Evolutionary conservation across 495 filamentous ascomycete genomes (phyloP), one percentile per base, ranked within the genome.

Genomic region (Thermothielavioides terrestris): DNA sequence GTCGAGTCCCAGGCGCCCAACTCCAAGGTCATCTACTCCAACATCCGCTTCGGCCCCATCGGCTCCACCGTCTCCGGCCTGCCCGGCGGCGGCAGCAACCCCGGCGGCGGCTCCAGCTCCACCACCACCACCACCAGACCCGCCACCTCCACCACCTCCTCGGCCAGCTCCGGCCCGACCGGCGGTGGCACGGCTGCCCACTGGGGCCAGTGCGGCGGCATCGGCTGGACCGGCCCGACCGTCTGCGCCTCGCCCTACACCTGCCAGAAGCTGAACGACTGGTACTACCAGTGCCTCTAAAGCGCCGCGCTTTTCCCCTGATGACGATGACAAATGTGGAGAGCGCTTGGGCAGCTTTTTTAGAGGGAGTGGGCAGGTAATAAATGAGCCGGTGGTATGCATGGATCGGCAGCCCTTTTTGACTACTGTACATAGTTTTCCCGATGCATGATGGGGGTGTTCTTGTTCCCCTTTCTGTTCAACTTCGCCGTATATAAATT

Each of bases 21-120:
- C 57, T 70, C 82, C 59, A 67, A 73, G 62, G 72, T 75, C 54
- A 43, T 63, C 62, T 75, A 61, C 67, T 75, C 82, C 60, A 85
- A 86, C 78, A 85, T 87, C 74, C 75, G 75, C 62, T 80, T 83
- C 62, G 84, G 84, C 36, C 76, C 80, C 50, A 78, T 88, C 59
- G 77, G 75, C 58, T 80, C 78, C 25, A 85, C 82, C 62, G 78
- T 80, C 61, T 32, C 44, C 37, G 58, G 58, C 50, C 58, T 58
- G 17, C 37, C 36, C 47, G 39, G 39, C 21, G 50, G 46, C 39
- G n/a, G 9, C 46, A 18, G 14, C 47, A 52, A 42, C 54, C 38
- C 36, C 32, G 48, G 34, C 35, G 46, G 35, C 55, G 28, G 36
- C 44, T 35, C 49, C 54, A 35, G 42, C 56, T 32, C 46, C 55